A percentile compares a stretch with the other conserved stretches of the same genome.
Evolutionary conservation across 768 basidiomycete species (phyloP).

Genomic region (Tubosaeta brunneosetosa): DNA sequence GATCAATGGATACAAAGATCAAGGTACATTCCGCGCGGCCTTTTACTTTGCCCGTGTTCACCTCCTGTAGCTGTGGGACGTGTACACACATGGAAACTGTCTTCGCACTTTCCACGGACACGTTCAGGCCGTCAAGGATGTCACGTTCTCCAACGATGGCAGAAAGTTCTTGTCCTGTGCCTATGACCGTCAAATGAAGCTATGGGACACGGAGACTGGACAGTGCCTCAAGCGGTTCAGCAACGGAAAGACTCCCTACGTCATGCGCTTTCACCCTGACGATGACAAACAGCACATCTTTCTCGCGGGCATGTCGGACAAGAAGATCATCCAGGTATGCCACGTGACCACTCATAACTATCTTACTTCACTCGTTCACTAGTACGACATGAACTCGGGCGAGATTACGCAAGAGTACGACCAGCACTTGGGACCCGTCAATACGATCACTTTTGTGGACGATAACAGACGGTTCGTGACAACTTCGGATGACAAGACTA

Average conservation of each 20-base stretch:
- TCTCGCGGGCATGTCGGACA: constrained; percentile 97
- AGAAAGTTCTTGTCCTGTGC: constrained; percentile 84
- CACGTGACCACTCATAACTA: neutral
- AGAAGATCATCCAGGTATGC: constrained; percentile 94
- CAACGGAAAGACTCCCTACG: constrained; percentile 97
- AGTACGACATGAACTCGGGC: constrained; percentile 95
- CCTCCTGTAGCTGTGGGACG: constrained; percentile 83
- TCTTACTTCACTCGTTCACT: constrained; percentile 1
- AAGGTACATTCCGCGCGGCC: constrained; percentile 52
- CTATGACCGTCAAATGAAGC: constrained; percentile 96
- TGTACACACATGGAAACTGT: constrained; percentile 95
- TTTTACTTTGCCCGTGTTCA: constrained; percentile 2
- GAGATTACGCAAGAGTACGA: constrained; percentile 99
- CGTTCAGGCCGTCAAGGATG: constrained; percentile 92
- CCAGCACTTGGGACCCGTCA: constrained; percentile 96
- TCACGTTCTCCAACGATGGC: constrained; percentile 94
- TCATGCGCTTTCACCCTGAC: constrained; percentile 93
- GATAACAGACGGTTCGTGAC: constrained; percentile 97
- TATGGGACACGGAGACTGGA: constrained; percentile 99
- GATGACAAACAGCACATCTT: constrained; percentile 94
- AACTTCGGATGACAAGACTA: constrained; percentile 98
- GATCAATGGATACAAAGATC: constrained; percentile 97
- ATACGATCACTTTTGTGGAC: constrained; percentile 98
- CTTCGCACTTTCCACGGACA: constrained; percentile 97
- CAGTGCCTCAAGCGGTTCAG: constrained; percentile 96